phyloP scores from a whole-genome alignment of 345 rosid species.

The Rhodomyrtus tomentosa region DNA sequence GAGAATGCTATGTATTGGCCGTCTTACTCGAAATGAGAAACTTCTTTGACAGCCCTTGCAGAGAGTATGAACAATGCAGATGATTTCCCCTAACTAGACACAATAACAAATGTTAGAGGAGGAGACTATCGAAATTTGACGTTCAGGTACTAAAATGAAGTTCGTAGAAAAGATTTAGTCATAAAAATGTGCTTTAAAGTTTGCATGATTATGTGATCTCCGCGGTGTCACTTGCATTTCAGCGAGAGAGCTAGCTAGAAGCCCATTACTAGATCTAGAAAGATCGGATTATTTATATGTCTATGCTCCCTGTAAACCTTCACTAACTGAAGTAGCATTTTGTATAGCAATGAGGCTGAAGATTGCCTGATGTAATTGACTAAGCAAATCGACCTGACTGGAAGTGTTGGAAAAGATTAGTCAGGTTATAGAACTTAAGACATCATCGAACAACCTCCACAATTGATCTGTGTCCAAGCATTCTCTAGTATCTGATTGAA shows the following conservation, averaged over 20 bases:
- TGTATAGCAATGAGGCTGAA: not conserved
- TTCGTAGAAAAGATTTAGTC: not conserved
- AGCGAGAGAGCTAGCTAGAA: not conserved
- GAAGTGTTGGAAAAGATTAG: not conserved
- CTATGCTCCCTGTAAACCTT: not conserved
- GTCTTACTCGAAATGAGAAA: not conserved
- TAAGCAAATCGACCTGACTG: not conserved
- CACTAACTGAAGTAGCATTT: not conserved
- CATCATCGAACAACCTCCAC: not conserved
- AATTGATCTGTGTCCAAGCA: not conserved
- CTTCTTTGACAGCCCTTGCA: not conserved
- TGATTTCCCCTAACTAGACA: not conserved
- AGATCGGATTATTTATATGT: not conserved
- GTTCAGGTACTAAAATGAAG: not conserved
- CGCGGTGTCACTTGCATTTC: not conserved
- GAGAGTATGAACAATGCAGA: not conserved
- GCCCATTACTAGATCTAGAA: not conserved
- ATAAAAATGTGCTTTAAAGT: not conserved
- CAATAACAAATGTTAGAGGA: not conserved
- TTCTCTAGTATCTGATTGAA: not conserved
- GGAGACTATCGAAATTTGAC: not conserved
- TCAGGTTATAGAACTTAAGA: not conserved
- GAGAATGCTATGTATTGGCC: not conserved
- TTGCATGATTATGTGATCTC: not conserved
- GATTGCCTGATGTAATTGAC: not conserved